Percentiles rank a stretch among this genome's conserved stretches.
These are phyloP conservation scores for Pichia cephalocereana DNA, from an alignment of 805 yeast species.

Conservation along the genomic window DNA sequence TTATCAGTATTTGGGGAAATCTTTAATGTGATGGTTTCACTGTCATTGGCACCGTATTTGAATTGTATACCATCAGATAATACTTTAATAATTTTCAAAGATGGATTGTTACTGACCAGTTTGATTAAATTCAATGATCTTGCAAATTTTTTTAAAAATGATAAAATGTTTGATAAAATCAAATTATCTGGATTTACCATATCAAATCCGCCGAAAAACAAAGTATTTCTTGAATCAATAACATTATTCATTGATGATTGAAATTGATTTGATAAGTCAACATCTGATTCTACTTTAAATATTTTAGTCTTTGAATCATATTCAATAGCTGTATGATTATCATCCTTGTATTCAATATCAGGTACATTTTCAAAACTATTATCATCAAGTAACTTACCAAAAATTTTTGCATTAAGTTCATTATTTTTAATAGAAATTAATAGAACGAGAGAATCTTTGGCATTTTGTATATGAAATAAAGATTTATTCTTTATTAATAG, in stretches of 20 bases:
- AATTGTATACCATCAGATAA: slow-evolving; percentile 22
- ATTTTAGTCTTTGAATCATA: slow-evolving; percentile 18
- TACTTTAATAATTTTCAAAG: slow-evolving; percentile 20
- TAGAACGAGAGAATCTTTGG: slow-evolving; percentile 27
- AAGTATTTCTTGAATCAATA: neutral
- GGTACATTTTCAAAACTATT: slow-evolving; percentile 19
- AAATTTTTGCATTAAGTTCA: slow-evolving; percentile 25
- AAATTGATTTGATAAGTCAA: slow-evolving; percentile 18
- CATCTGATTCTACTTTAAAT: slow-evolving; percentile 22
- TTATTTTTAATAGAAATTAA: slow-evolving; percentile 21
- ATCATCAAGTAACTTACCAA: slow-evolving; percentile 24
- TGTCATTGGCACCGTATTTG: slow-evolving; percentile 21
- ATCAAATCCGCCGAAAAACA: neutral
- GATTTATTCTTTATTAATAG: slow-evolving; percentile 28
- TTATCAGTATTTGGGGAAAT: slow-evolving; percentile 13
- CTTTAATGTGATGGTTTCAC: slow-evolving; percentile 21
- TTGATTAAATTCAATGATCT: slow-evolving; percentile 22
- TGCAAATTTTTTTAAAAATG: slow-evolving; percentile 22
- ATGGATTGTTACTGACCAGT: slow-evolving; percentile 20
- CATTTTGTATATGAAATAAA: slow-evolving; percentile 28
- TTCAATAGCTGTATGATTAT: slow-evolving; percentile 16
- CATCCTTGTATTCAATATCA: slow-evolving; percentile 19
- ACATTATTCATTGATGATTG: neutral
- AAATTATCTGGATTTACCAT: neutral
- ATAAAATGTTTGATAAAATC: slow-evolving; percentile 17